Percentiles rank a stretch among this genome's conserved stretches.
Conservation (phyloP, 1,139 yeast genomes). For the Pichia sp. region DNA sequence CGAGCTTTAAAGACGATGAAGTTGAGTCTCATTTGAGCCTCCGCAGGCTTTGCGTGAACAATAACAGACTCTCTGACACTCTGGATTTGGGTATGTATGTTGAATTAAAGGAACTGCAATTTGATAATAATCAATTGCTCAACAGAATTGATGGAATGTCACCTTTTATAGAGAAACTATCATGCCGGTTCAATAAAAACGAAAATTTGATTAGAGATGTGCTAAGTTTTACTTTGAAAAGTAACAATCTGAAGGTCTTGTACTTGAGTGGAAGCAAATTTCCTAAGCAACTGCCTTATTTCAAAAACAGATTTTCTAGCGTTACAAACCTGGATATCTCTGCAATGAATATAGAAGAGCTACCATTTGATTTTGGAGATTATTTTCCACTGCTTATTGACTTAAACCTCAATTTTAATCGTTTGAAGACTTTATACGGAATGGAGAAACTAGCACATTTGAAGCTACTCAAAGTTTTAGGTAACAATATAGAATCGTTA, state of each 20-base stretch:
- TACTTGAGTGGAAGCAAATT: slow-evolving; percentile 22
- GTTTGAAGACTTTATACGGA: slow-evolving; percentile 25
- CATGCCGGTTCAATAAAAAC: slow-evolving; percentile 35
- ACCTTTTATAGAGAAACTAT: slow-evolving; percentile 31
- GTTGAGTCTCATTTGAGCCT: slow-evolving; percentile 25
- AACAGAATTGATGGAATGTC: slow-evolving; percentile 26
- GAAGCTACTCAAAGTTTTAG: slow-evolving; percentile 37
- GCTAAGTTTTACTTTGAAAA: slow-evolving; percentile 10
- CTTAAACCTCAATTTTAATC: slow-evolving; percentile 46
- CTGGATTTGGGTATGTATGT: slow-evolving; percentile 34
- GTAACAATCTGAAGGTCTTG: slow-evolving; percentile 14
- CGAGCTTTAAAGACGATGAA: background rate
- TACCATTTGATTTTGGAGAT: slow-evolving; percentile 34
- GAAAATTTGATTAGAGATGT: slow-evolving; percentile 11
- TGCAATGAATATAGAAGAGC: slow-evolving; percentile 35
- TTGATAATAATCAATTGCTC: slow-evolving; percentile 38
- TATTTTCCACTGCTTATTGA: slow-evolving; percentile 42
- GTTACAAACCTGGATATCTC: slow-evolving; percentile 37
- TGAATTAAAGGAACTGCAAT: slow-evolving; percentile 36
- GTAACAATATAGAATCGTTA: slow-evolving; percentile 37
- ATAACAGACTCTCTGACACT: slow-evolving; percentile 30
- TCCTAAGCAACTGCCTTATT: slow-evolving; percentile 6
- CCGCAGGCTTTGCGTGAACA: slow-evolving; percentile 39
- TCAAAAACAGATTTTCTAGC: slow-evolving; percentile 31
- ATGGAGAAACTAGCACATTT: slow-evolving; percentile 30